These are phyloP conservation scores for Tolypocladium capitatum DNA, from an alignment of 2,329 filamentous ascomycete species.

Conservation along the genomic window DNA sequence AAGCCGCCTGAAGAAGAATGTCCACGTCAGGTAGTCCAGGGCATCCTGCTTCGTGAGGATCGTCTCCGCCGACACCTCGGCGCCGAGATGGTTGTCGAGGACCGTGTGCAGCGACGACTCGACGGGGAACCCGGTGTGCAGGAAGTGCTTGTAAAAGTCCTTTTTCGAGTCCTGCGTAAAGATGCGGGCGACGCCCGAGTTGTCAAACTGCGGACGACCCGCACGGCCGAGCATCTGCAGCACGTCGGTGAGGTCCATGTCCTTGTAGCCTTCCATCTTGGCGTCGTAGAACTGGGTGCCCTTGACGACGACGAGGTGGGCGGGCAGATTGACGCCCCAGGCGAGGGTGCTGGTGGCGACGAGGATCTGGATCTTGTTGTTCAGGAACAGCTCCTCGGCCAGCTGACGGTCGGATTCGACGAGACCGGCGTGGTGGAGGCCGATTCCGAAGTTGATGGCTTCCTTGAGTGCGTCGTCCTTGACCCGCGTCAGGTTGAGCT, in stretches of 20 bases:
- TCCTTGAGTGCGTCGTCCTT: conserved; percentile 90
- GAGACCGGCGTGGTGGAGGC: conserved; percentile 90
- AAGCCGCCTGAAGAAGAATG: conserved; percentile 93
- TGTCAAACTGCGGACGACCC: conserved; percentile 91
- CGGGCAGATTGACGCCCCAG: conserved; percentile 96
- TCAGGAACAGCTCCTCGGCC: conserved; percentile 85
- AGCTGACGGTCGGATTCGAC: conserved; percentile 88
- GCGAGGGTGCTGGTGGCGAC: conserved; percentile 92
- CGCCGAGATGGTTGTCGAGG: conserved; percentile 89
- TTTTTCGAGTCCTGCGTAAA: conserved; percentile 98
- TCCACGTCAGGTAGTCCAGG: conserved; percentile 96
- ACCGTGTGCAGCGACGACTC: conserved; percentile 95
- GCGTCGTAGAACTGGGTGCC: conserved; percentile 97
- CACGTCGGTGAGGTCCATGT: conserved; percentile 98
- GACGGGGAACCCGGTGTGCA: conserved; percentile 95
- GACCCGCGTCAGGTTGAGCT: conserved; percentile 73
- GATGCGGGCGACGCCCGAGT: conserved; percentile 88
- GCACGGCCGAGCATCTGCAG: conserved; percentile 95
- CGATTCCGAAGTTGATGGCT: conserved; percentile 94
- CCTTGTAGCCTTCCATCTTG: conserved; percentile 93
- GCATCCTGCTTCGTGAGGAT: conserved; percentile 93
- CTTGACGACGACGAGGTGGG: conserved; percentile 94
- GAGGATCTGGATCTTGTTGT: conserved; percentile 96
- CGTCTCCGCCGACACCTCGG: conserved; percentile 87
- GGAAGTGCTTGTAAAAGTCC: conserved; percentile 97